phyloP scores from a whole-genome alignment of 2,329 filamentous ascomycete species.

The Coniella lustricola region DNA sequence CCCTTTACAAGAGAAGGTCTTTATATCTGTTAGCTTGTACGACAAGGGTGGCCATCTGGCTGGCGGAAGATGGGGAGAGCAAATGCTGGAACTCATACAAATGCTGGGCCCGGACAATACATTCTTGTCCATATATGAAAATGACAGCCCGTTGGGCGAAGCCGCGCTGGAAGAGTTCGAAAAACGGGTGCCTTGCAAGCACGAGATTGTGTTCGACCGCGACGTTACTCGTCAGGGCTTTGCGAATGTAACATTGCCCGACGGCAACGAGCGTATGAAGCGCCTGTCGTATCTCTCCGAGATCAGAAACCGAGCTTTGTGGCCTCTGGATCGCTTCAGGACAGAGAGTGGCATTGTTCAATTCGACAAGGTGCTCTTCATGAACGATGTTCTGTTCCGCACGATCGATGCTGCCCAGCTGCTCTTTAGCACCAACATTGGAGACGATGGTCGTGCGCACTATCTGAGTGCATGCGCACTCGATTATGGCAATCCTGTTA shows the following conservation, averaged over 20 bases:
- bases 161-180: constrained; percentile 48
- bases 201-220: constrained; percentile 52
- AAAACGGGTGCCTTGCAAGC: constrained; percentile 35
- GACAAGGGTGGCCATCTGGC: constrained; percentile 55
- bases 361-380: constrained; percentile 53
- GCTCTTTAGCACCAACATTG: constrained; percentile 55
- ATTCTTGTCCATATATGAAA: constrained; percentile 68
- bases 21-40: constrained; percentile 65
- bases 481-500: constrained; percentile 61
- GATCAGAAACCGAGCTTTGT: constrained; percentile 63
- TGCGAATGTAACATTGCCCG: constrained; percentile 53
- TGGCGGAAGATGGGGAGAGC: constrained; percentile 55
- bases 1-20: constrained; percentile 54
- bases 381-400: constrained; percentile 58
- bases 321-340: constrained; percentile 48
- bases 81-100: constrained; percentile 54
- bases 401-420: constrained; percentile 47
- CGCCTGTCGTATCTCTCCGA: constrained; percentile 68
- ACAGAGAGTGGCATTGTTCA: constrained; percentile 28
- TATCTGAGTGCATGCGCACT: constrained; percentile 66
- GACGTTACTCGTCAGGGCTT: constrained; percentile 50
- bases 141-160: constrained; percentile 51
- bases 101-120: constrained; percentile 61
- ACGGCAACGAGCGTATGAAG: constrained; percentile 57
- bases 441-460: constrained; percentile 41